A percentile compares a stretch with the other conserved stretches of the same genome.
These are phyloP conservation scores for Sugiyamaella xylanicola DNA, from an alignment of 1,139 yeast species.

Conservation along the genomic window DNA sequence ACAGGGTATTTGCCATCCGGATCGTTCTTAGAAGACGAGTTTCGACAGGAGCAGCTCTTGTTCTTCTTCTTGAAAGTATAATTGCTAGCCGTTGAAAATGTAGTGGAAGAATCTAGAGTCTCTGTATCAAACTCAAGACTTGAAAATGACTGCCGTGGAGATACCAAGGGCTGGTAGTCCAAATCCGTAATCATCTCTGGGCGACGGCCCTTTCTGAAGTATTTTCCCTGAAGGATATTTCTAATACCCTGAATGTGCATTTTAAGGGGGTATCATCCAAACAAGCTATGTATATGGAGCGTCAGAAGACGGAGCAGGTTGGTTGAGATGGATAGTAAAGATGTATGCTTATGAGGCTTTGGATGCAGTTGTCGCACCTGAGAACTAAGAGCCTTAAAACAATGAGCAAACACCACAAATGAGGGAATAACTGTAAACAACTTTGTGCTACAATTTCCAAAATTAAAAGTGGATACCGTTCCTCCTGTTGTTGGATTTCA, in stretches of 20 bases:
- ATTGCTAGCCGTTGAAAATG: not conserved
- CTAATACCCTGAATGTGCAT: conserved; percentile 10
- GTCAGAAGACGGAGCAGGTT: too few species aligned
- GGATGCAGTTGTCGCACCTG: too few species aligned
- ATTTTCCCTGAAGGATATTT: conserved; percentile 14
- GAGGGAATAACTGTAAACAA: too few species aligned
- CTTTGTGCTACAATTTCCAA: too few species aligned
- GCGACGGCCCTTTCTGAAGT: conserved; percentile 12
- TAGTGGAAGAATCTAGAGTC: not conserved
- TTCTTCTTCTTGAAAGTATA: not conserved
- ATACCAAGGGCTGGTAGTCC: not conserved
- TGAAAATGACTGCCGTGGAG: conserved; percentile 3
- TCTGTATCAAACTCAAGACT: not conserved
- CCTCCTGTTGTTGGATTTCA: too few species aligned
- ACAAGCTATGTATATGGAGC: too few species aligned
- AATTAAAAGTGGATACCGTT: too few species aligned
- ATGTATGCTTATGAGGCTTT: too few species aligned
- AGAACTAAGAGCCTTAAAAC: too few species aligned
- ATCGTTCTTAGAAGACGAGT: not conserved
- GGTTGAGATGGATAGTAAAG: too few species aligned
- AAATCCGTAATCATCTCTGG: conserved; percentile 16
- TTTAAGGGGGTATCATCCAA: not conserved
- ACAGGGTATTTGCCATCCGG: conserved; percentile 20
- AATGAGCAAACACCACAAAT: too few species aligned
- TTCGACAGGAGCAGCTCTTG: not conserved